A percentile compares a stretch with the other conserved stretches of the same genome.
Conservation (phyloP, 495 filamentous ascomycete species). For the Astrothelium macrocarpum region DNA sequence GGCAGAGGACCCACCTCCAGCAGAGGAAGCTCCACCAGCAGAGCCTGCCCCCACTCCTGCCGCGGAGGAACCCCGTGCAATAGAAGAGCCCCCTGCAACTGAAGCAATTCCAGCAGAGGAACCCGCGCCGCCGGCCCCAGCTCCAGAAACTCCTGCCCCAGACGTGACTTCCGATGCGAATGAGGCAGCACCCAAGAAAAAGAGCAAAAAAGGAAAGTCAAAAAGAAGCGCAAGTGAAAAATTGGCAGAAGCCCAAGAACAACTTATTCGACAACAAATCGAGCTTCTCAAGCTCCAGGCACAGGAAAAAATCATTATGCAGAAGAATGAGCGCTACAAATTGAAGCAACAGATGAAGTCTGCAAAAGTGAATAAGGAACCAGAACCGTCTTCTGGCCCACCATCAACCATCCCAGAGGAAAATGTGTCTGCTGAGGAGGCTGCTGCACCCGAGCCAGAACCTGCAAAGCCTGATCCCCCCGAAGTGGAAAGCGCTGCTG, state of each 20-base stretch:
- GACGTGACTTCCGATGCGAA: background rate
- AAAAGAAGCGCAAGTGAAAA: background rate
- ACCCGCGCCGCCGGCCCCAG: background rate
- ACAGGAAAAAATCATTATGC: background rate
- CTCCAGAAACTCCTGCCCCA: background rate
- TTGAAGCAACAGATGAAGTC: background rate
- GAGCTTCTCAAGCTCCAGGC: background rate
- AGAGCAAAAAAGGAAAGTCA: background rate
- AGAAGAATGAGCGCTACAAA: slow-evolving; percentile 1
- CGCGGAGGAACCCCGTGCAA: background rate
- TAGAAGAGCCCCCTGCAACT: background rate
- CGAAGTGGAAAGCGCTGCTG: background rate
- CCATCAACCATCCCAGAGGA: background rate
- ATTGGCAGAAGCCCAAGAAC: background rate
- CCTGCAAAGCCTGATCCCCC: background rate
- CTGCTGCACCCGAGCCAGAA: background rate
- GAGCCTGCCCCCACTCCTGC: background rate
- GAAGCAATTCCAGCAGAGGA: background rate
- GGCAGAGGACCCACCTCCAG: background rate
- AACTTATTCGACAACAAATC: background rate
- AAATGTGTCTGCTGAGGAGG: background rate
- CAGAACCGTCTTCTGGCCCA: background rate
- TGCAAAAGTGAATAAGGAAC: background rate
- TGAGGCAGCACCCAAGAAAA: background rate
- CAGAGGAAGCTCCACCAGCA: background rate